Evolutionary conservation across 306 rosid species (phyloP).

Genomic region (Oxytropis ochrocephala): DNA sequence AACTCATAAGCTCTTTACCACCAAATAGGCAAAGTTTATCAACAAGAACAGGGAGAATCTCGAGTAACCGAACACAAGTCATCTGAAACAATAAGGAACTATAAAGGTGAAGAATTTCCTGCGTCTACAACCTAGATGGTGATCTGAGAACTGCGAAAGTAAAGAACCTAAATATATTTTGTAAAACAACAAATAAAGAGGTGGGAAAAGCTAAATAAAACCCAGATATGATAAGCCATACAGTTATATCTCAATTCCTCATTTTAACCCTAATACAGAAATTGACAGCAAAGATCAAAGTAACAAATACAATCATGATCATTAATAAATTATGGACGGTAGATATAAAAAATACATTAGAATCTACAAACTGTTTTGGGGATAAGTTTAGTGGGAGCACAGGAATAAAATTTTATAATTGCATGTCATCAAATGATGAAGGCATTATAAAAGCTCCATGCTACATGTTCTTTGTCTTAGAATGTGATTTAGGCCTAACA

Average conservation of each 20-base stretch:
- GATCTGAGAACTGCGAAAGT: constrained; percentile 9
- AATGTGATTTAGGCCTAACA: no score
- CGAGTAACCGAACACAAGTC: constrained; percentile 93
- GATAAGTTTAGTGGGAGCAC: neutral
- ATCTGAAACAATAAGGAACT: constrained; percentile 59
- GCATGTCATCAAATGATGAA: constrained; percentile 11
- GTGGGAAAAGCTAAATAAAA: constrained; percentile 6
- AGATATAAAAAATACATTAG: neutral
- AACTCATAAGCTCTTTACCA: constrained; percentile 28
- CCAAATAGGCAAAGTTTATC: constrained; percentile 33
- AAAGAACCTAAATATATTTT: neutral
- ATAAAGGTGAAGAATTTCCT: constrained; percentile 27
- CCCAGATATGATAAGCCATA: constrained; percentile 3
- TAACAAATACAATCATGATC: neutral
- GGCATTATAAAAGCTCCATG: neutral
- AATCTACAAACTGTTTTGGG: neutral
- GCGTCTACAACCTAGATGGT: constrained; percentile 10
- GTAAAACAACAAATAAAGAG: neutral
- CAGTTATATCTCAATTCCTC: neutral
- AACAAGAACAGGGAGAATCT: constrained; percentile 75
- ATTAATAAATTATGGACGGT: neutral
- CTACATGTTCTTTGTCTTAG: neutral
- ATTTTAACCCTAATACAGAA: neutral
- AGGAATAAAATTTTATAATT: neutral
- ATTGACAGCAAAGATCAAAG: neutral